Percentiles rank a stretch among this genome's conserved stretches.
Conservation (phyloP, 257 asterid genomes). For the Fraxinus excelsior region DNA sequence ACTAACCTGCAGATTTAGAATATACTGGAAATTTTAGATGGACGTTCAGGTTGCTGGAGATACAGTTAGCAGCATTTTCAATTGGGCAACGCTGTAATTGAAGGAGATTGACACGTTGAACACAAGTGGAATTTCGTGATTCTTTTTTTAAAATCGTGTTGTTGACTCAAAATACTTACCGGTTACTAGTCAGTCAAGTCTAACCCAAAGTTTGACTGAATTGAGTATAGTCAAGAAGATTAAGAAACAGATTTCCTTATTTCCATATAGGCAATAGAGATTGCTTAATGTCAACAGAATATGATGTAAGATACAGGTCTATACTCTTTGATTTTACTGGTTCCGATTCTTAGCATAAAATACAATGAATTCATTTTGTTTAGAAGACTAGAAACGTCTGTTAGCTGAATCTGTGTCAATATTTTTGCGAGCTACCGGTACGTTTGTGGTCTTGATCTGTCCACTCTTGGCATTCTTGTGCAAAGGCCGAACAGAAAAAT, state of each 20-base stretch:
- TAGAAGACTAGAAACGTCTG: background rate
- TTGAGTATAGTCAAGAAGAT: conserved; percentile 10
- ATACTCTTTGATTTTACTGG: background rate
- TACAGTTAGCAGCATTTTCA: background rate
- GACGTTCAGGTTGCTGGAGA: background rate
- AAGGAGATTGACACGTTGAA: background rate
- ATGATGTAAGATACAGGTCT: background rate
- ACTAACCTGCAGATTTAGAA: background rate
- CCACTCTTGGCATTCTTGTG: background rate
- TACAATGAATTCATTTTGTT: background rate
- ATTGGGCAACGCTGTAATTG: background rate
- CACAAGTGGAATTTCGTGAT: background rate
- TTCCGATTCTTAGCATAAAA: background rate
- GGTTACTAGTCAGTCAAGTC: conserved; percentile 1
- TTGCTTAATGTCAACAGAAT: background rate
- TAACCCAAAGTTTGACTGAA: conserved; percentile 14
- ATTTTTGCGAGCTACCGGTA: conserved; percentile 1
- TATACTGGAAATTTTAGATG: background rate
- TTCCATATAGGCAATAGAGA: background rate
- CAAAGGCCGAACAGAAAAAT: background rate
- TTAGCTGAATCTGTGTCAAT: background rate
- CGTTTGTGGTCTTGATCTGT: background rate
- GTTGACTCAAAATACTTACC: background rate
- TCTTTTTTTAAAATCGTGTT: background rate
- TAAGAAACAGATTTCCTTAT: background rate